Percentiles rank a stretch among this genome's conserved stretches.
phyloP scores from a whole-genome alignment of 768 basidiomycete species.

The Chalciporus sphaerocephalus region DNA sequence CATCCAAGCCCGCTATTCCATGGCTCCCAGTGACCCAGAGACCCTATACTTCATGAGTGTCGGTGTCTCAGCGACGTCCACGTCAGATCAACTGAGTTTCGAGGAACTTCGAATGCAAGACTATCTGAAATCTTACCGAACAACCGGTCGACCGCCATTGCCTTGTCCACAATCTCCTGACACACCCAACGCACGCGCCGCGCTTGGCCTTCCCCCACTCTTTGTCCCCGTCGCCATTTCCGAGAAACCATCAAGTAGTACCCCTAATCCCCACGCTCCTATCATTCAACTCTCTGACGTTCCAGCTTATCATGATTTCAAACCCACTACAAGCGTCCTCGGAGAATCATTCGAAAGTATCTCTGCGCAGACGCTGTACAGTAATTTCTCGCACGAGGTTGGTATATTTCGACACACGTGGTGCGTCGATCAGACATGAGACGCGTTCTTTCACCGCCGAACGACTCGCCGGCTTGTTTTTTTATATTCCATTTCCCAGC shows the following conservation, averaged over 20 bases:
- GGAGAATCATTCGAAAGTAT: slow-evolving; percentile 37
- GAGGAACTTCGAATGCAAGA: slow-evolving; percentile 54
- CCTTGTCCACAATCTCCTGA: slow-evolving; percentile 48
- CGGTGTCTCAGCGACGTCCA: slow-evolving; percentile 13
- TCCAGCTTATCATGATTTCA: slow-evolving; percentile 24
- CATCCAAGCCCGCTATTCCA: neutral
- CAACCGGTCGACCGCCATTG: slow-evolving; percentile 44
- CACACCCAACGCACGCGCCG: slow-evolving; percentile 39
- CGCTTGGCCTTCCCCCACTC: slow-evolving; percentile 45
- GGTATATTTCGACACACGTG: slow-evolving; percentile 14
- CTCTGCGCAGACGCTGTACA: slow-evolving; percentile 34
- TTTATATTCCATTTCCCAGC: neutral
- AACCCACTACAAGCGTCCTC: slow-evolving; percentile 17
- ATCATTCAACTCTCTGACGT: slow-evolving; percentile 15
- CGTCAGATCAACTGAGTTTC: slow-evolving; percentile 24
- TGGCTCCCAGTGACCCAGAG: slow-evolving; percentile 15
- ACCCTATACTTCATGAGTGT: slow-evolving; percentile 28
- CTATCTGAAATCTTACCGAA: slow-evolving; percentile 46
- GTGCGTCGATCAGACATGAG: neutral
- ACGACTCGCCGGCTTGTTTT: slow-evolving; percentile 6
- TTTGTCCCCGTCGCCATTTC: slow-evolving; percentile 42
- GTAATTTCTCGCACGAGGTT: slow-evolving; percentile 41
- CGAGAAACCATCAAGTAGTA: neutral
- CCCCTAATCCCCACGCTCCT: slow-evolving; percentile 1
- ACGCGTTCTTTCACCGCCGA: neutral